phyloP scores from a whole-genome alignment of 331 rosid genomes.

The Rosa hybrid region DNA sequence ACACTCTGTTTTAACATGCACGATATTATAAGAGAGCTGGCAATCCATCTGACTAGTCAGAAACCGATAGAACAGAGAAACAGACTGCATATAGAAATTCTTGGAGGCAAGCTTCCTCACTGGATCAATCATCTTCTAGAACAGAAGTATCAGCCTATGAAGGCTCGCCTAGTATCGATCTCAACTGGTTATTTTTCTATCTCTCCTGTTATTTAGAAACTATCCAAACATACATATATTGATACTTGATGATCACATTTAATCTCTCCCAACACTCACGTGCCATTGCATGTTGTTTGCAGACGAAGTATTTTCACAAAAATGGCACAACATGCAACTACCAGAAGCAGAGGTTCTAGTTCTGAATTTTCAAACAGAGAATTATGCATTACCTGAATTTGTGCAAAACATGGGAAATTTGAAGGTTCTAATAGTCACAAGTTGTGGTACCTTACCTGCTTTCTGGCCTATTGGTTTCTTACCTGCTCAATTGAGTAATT shows the following conservation, averaged over 20 bases:
- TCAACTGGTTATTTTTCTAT: conserved; percentile 42
- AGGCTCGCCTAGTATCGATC: conserved; percentile 47
- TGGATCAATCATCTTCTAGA: conserved; percentile 29
- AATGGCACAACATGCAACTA: conserved; percentile 48
- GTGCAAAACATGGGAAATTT: conserved; percentile 45
- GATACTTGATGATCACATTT: too few relatives aligned
- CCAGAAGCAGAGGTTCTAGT: conserved; percentile 27
- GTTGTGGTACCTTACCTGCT: conserved; percentile 20
- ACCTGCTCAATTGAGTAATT: conserved; percentile 27
- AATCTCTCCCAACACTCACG: too few relatives aligned
- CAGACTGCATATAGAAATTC: conserved; percentile 41
- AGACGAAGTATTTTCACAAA: conserved; percentile 49
- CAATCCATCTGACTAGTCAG: conserved; percentile 35
- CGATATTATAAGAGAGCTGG: conserved; percentile 61
- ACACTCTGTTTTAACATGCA: conserved; percentile 35
- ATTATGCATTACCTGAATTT: conserved; percentile 49
- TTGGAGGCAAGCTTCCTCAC: conserved; percentile 46
- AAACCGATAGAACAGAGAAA: conserved; percentile 34
- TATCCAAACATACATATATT: too few relatives aligned
- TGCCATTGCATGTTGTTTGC: conserved; percentile 15
- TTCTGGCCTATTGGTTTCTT: too few relatives aligned
- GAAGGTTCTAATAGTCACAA: conserved; percentile 54
- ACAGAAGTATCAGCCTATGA: conserved; percentile 23
- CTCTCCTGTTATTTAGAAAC: background rate
- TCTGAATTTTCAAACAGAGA: conserved; percentile 43